A percentile compares a stretch with the other conserved stretches of the same genome.
Evolutionary conservation across 768 basidiomycete species (phyloP).

Genomic region (Xanthoconium purpureum): DNA sequence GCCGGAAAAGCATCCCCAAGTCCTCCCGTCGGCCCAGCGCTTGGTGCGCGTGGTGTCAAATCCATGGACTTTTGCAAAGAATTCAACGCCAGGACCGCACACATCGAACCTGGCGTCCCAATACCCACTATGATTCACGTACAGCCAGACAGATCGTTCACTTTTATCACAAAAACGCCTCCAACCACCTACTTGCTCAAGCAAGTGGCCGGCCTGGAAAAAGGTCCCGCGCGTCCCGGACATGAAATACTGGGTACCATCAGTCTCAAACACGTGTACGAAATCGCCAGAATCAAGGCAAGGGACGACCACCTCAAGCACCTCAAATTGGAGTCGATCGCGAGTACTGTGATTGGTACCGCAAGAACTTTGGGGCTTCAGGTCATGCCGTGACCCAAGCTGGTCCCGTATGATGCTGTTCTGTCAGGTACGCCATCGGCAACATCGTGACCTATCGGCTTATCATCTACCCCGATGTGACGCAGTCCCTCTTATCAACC

Average conservation of each 20-base stretch:
- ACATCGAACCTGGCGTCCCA: slow-evolving; percentile 80
- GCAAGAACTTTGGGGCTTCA: slow-evolving; percentile 86
- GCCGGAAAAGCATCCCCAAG: slow-evolving; percentile 96
- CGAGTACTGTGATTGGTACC: slow-evolving; percentile 84
- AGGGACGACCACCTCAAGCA: slow-evolving; percentile 87
- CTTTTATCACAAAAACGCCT: slow-evolving; percentile 90
- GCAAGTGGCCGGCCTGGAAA: slow-evolving; percentile 84
- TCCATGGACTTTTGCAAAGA: slow-evolving; percentile 99
- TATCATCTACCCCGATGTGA: slow-evolving; percentile 16
- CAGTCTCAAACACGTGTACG: slow-evolving; percentile 95
- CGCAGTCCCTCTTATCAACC: slow-evolving; percentile 26
- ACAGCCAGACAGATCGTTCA: slow-evolving; percentile 92
- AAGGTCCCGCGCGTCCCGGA: slow-evolving; percentile 82
- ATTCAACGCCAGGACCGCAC: slow-evolving; percentile 96
- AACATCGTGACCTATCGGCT: slow-evolving; percentile 19
- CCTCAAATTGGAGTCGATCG: slow-evolving; percentile 82
- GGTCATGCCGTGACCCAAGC: slow-evolving; percentile 70
- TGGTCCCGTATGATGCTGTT: slow-evolving; percentile 9
- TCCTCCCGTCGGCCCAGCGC: slow-evolving; percentile 93
- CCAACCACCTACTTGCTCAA: slow-evolving; percentile 89
- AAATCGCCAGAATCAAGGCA: slow-evolving; percentile 96
- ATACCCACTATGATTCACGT: slow-evolving; percentile 91
- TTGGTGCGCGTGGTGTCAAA: slow-evolving; percentile 97
- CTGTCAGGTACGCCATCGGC: slow-evolving; percentile 27
- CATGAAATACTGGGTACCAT: slow-evolving; percentile 78